A percentile compares a stretch with the other conserved stretches of the same genome.
phyloP scores from a whole-genome alignment of 106 monocot species.

The Platanthera guangdongensis region DNA sequence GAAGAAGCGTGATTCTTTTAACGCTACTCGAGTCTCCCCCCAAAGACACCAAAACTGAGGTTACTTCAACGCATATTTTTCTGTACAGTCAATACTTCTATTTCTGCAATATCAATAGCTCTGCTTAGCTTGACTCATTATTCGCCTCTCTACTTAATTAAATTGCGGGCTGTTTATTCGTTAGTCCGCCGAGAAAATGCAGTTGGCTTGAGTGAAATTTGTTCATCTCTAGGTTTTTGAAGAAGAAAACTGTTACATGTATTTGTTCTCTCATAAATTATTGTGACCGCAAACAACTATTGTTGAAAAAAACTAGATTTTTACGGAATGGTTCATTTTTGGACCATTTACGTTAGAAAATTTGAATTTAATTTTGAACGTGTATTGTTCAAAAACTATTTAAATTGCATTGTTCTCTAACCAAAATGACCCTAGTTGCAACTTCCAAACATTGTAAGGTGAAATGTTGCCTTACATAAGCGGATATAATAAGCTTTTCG shows the following conservation, averaged over 20 bases:
- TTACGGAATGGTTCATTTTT: too few relatives aligned
- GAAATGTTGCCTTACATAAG: too few relatives aligned
- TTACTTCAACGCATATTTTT: background rate
- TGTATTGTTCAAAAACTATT: too few relatives aligned
- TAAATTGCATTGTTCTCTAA: too few relatives aligned
- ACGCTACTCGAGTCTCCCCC: conserved; percentile 1
- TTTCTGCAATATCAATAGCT: background rate
- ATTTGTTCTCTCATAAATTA: background rate
- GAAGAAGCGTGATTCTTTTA: conserved; percentile 35
- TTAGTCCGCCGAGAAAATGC: background rate
- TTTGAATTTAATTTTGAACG: too few relatives aligned
- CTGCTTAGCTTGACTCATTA: background rate
- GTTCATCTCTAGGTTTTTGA: background rate
- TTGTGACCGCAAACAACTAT: too few relatives aligned
- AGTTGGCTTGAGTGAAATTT: background rate
- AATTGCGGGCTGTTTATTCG: too few relatives aligned
- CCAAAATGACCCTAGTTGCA: too few relatives aligned
- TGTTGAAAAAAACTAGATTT: too few relatives aligned
- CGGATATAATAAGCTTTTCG: too few relatives aligned
- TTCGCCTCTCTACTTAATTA: background rate
- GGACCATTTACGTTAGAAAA: too few relatives aligned
- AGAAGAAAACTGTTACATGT: background rate
- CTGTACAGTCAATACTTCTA: conserved; percentile 6
- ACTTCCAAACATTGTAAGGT: too few relatives aligned
- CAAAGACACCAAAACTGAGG: conserved; percentile 26